Evolutionary conservation across 2,329 filamentous ascomycete genomes (phyloP).

Genomic region (Byssochlamys sp.): DNA sequence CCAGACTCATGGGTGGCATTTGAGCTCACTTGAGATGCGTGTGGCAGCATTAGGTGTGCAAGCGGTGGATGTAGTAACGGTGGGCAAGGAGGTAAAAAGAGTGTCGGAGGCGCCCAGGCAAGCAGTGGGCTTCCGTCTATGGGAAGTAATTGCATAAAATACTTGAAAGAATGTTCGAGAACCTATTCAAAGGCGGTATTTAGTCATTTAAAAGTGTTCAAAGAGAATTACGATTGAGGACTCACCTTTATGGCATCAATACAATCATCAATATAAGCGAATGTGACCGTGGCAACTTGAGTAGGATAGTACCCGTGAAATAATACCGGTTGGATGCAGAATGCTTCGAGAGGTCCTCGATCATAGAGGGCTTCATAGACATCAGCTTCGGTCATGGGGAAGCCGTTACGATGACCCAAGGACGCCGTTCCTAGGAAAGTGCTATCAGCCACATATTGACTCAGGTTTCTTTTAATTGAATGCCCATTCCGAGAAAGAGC

Average conservation of each 20-base stretch:
- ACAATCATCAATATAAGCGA: slow-evolving; percentile 16
- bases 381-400: slow-evolving; percentile 5
- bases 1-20: neutral
- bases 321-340: slow-evolving; percentile 3
- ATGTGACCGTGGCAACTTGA: slow-evolving; percentile 12
- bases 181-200: neutral
- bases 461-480: neutral
- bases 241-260: slow-evolving; percentile 16
- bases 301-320: slow-evolving; percentile 1
- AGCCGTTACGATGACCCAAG: slow-evolving; percentile 9
- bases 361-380: slow-evolving; percentile 4
- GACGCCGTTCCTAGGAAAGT: slow-evolving; percentile 9
- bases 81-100: slow-evolving; percentile 1
- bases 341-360: slow-evolving; percentile 11
- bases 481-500: neutral
- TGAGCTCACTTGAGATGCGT: neutral
- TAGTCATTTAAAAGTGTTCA: neutral
- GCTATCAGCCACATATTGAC: neutral
- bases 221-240: neutral
- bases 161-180: slow-evolving; percentile 2
- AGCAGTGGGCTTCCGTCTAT: slow-evolving; percentile 9
- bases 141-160: slow-evolving; percentile 10
- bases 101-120: neutral
- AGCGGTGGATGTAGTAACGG: neutral
- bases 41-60: neutral